Base-by-base conservation (phyloP, 352 stramenopile genomes). In the Phytophthora hibernalis region DNA sequence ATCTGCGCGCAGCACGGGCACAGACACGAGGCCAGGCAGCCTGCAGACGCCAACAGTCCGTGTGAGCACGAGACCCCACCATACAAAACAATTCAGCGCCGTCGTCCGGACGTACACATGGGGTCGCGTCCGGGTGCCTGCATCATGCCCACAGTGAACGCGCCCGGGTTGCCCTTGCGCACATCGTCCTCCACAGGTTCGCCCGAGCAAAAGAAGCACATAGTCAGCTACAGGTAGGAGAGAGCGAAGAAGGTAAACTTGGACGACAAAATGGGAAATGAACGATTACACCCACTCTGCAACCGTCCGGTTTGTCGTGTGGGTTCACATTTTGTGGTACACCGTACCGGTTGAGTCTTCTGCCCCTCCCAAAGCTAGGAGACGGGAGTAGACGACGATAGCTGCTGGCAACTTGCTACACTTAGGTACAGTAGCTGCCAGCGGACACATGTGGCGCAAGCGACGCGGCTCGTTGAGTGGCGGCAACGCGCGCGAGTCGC, bases 1-100 rank as follows among this genome's bases (percentile, higher is more conserved):
- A 97, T 87, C 66, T 98, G 92, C 55, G 85, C 90, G 71, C 92
- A 98, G 62, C 86, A 96, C 18, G 86, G 89, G 37, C 91, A 98
- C 15, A 97, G 55, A 28, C 85, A 94, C 45, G 85, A 76, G 49
- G 66, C 80, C 75, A 96, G 26, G 54, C 83, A 82, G 65, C 90
- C 78, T 87, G 51, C 18, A 66, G 2, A 16, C 42, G 31, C 18
- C 51, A 69, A 8, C 28, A 56, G 20, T 16, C 11, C 1, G 16
- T 42, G 40, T 2, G 20, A 20, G 16, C 15, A 43, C 37, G 9
- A 16, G 2, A n/a, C 37, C 16, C 33, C 7, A 40, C 9, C 33
- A 2, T 16, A 15, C 21, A 42, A 31, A 5, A 22, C 16, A 31
- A 31, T 1, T 7, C 22, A 38, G 37, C 37, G 15, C 4, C 7